phyloP scores from a whole-genome alignment of 2,329 filamentous ascomycete species.

The Shiraia bambusicola region DNA sequence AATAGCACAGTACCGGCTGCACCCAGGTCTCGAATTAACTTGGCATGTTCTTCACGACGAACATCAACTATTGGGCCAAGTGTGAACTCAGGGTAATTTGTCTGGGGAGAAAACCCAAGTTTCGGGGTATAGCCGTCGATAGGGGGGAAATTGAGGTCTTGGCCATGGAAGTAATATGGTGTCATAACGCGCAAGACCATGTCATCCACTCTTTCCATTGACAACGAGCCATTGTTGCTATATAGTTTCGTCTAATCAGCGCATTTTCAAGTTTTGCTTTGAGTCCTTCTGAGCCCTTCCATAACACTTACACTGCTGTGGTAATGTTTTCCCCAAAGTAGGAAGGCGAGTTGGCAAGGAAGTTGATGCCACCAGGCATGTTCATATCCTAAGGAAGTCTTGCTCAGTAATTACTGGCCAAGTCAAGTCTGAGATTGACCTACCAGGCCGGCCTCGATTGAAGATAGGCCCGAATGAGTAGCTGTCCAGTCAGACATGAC shows the following conservation, averaged over 20 bases:
- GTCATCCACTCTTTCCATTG: constrained; percentile 46
- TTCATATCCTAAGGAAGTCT: constrained; percentile 47
- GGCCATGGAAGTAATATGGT: constrained; percentile 47
- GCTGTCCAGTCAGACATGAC: constrained; percentile 49
- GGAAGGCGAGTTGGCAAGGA: constrained; percentile 13
- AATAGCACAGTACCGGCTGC: constrained; percentile 47
- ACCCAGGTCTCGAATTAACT: constrained; percentile 44
- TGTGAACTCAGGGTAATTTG: constrained; percentile 32
- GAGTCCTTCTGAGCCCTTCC: neutral
- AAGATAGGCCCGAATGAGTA: constrained; percentile 47
- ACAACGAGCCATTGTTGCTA: constrained; percentile 44
- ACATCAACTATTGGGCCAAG: constrained; percentile 42
- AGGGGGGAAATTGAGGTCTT: constrained; percentile 40
- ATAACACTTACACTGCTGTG: constrained; percentile 21
- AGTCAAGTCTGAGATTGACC: neutral
- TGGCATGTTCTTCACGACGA: constrained; percentile 39
- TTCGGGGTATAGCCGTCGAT: constrained; percentile 35
- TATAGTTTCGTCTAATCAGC: neutral
- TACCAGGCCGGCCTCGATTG: constrained; percentile 49
- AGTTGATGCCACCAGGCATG: constrained; percentile 41
- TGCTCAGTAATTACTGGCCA: neutral
- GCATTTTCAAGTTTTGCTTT: neutral
- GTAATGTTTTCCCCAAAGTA: constrained; percentile 45
- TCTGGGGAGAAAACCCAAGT: constrained; percentile 20
- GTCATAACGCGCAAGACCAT: constrained; percentile 51